These are phyloP conservation scores for Podospora pseudopauciseta DNA, from an alignment of 495 filamentous ascomycete species.

Conservation along the genomic window DNA sequence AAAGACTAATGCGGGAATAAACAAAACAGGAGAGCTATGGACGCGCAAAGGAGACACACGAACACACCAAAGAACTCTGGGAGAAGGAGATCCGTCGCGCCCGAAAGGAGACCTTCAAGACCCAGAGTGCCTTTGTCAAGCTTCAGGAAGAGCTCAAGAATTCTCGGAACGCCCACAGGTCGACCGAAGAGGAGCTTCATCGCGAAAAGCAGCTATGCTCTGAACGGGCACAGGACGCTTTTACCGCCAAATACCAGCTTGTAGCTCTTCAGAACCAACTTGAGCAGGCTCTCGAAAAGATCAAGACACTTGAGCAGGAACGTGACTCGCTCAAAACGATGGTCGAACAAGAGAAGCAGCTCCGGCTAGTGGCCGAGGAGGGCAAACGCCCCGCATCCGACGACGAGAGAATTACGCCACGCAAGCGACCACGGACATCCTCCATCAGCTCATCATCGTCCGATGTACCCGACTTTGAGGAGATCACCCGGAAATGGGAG, in stretches of 20 bases:
- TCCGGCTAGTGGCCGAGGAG: constrained; percentile 61
- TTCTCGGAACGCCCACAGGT: constrained; percentile 48
- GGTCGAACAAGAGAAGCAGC: constrained; percentile 56
- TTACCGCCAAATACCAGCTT: constrained; percentile 68
- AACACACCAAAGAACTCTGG: constrained; percentile 67
- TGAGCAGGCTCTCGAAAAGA: constrained; percentile 56
- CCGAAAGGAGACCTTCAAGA: constrained; percentile 82
- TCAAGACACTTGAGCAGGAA: constrained; percentile 66
- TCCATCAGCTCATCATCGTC: constrained; percentile 44
- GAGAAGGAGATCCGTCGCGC: constrained; percentile 80
- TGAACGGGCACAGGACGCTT: constrained; percentile 69
- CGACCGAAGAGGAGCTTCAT: constrained; percentile 51
- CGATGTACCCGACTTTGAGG: constrained; percentile 51
- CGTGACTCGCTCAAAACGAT: constrained; percentile 60
- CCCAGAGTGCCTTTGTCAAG: constrained; percentile 71
- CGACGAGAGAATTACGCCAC: constrained; percentile 35
- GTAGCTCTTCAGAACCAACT: constrained; percentile 73
- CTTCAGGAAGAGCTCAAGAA: constrained; percentile 79
- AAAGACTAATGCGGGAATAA: background rate
- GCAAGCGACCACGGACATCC: constrained; percentile 33
- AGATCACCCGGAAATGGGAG: constrained; percentile 58
- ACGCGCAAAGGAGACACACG: constrained; percentile 68
- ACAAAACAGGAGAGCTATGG: constrained; percentile 65
- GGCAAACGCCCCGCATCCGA: constrained; percentile 50
- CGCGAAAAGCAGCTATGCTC: constrained; percentile 47